Evolutionary conservation across 2,329 filamentous ascomycete genomes (phyloP).

Genomic region (Ophiostoma pallidulum): DNA sequence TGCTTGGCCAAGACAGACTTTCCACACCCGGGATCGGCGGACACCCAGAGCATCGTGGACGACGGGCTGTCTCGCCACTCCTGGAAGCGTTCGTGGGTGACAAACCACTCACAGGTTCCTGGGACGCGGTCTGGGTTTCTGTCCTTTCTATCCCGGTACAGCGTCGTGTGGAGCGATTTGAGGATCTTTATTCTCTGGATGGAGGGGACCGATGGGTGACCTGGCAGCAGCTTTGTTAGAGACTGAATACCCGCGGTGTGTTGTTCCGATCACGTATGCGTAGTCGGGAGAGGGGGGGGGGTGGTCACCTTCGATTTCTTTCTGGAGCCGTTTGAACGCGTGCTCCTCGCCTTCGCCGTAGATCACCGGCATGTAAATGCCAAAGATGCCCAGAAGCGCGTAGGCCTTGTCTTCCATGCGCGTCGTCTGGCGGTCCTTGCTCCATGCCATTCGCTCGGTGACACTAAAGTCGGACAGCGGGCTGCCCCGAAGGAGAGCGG

Average conservation of each 20-base stretch:
- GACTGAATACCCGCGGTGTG: no score
- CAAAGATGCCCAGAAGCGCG: constrained; percentile 9
- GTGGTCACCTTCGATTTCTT: neutral
- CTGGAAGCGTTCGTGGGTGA: neutral
- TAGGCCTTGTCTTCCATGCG: constrained; percentile 11
- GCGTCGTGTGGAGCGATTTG: neutral
- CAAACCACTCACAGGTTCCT: constrained; percentile 5
- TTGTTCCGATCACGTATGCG: no score
- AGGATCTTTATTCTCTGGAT: neutral
- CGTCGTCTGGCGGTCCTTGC: constrained; percentile 3
- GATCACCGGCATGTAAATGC: constrained; percentile 11
- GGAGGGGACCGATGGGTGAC: no score
- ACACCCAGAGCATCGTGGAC: constrained; percentile 1
- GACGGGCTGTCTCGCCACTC: neutral
- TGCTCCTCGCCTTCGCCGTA: constrained; percentile 11
- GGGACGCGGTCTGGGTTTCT: constrained; percentile 2
- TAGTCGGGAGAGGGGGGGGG: no score
- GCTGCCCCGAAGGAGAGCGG: neutral
- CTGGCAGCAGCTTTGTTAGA: no score
- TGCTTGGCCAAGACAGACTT: constrained; percentile 2
- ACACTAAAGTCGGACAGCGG: neutral
- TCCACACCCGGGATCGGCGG: constrained; percentile 1
- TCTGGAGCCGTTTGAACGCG: constrained; percentile 4
- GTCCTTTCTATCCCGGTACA: constrained; percentile 3
- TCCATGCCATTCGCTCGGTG: constrained; percentile 9